A percentile compares a stretch with the other conserved stretches of the same genome.
Evolutionary conservation across 2,329 filamentous ascomycete species (phyloP).

Genomic region (Xylariomycetidae sp.): DNA sequence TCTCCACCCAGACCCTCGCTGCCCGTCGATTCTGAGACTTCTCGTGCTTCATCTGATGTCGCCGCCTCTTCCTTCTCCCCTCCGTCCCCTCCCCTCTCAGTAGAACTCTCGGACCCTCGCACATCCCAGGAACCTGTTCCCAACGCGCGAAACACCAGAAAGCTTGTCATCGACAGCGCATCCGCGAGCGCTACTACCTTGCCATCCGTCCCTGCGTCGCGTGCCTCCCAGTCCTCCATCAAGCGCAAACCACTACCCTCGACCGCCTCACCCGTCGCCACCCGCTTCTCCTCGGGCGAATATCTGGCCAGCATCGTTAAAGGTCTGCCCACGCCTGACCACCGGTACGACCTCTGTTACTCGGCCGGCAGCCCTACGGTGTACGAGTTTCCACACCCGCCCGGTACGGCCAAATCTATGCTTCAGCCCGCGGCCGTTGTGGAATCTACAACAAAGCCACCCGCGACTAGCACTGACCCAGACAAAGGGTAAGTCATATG

Average conservation of each 20-base stretch:
- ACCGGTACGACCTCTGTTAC: constrained; percentile 47
- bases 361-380: constrained; percentile 56
- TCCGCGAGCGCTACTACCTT: constrained; percentile 10
- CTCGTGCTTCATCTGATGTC: constrained; percentile 32
- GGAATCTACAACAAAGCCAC: constrained; percentile 15
- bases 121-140: constrained; percentile 23
- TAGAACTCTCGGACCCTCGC: constrained; percentile 19
- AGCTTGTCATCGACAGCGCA: constrained; percentile 23
- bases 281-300: constrained; percentile 40
- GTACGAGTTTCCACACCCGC: constrained; percentile 47
- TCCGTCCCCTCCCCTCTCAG: constrained; percentile 19
- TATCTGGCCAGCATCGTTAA: constrained; percentile 28
- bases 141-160: constrained; percentile 27
- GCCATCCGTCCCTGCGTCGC: too few species aligned
- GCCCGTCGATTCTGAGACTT: constrained; percentile 30
- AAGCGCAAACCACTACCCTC: constrained; percentile 56
- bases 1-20: constrained; percentile 16
- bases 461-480: constrained; percentile 10
- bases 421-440: constrained; percentile 13
- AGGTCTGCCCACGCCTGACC: constrained; percentile 43
- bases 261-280: constrained; percentile 45
- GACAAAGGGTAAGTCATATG: constrained; percentile 26
- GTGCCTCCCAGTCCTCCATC: constrained; percentile 33
- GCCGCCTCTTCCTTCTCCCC: constrained; percentile 18
- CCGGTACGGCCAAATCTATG: constrained; percentile 13